Conservation (phyloP, 352 stramenopile species). For the Peronospora farinosa region DNA sequence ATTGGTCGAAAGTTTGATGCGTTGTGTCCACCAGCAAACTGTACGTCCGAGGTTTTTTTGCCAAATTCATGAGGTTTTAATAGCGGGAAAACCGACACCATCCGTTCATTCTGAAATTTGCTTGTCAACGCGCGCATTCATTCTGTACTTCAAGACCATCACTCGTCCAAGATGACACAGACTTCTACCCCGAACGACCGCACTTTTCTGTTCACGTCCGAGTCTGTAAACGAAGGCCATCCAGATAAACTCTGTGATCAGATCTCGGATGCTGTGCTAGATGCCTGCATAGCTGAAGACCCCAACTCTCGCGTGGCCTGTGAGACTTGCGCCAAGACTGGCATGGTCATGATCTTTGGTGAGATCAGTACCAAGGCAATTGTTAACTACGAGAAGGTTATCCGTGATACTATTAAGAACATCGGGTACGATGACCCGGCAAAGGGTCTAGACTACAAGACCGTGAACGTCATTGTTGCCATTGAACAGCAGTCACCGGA, state of each 20-base stretch:
- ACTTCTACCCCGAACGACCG: constrained; percentile 39
- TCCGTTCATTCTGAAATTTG: constrained; percentile 54
- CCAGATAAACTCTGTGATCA: constrained; percentile 98
- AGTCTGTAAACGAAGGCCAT: constrained; percentile 99
- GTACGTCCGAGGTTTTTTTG: constrained; percentile 23
- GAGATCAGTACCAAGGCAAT: constrained; percentile 99
- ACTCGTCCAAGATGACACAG: constrained; percentile 46
- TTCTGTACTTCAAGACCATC: constrained; percentile 2
- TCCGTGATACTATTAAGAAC: constrained; percentile 98
- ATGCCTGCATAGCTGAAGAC: constrained; percentile 97
- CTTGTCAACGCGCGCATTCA: constrained; percentile 20
- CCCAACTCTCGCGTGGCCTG: constrained; percentile 97
- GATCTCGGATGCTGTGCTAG: constrained; percentile 97
- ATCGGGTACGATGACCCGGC: constrained; percentile 98
- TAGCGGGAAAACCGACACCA: constrained; percentile 6
- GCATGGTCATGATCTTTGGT: constrained; percentile 99
- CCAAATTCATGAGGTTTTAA: constrained; percentile 22
- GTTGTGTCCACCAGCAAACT: constrained; percentile 20
- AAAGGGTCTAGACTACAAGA: constrained; percentile 99
- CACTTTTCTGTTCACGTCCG: constrained; percentile 95
- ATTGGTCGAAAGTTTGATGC: constrained; percentile 30
- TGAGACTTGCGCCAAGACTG: constrained; percentile 98
- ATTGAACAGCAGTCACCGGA: constrained; percentile 99
- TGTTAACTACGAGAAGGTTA: constrained; percentile 99
- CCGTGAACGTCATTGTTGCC: constrained; percentile 98